A percentile compares a stretch with the other conserved stretches of the same genome.
Evolutionary conservation across 305 asterid genomes (phyloP).

Genomic region (Coffea humblotiana): DNA sequence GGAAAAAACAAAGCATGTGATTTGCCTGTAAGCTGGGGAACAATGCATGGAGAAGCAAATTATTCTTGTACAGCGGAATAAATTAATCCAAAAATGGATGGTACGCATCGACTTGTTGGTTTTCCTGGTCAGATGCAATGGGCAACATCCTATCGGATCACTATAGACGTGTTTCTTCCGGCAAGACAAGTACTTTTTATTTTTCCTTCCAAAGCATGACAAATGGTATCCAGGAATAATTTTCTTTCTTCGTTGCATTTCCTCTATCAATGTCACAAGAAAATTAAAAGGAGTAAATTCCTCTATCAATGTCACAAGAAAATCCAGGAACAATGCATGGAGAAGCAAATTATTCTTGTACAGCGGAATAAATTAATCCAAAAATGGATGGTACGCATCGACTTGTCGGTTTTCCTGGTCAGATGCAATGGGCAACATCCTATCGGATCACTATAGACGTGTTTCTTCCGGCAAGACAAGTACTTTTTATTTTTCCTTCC

Average conservation of each 20-base stretch:
- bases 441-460: background rate
- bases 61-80: background rate
- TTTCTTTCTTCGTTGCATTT: background rate
- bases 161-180: background rate
- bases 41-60: no score
- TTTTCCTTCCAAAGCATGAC: background rate
- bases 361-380: background rate
- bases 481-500: no score
- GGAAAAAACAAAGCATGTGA: no score
- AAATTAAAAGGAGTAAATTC: no score
- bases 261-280: background rate
- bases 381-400: no score
- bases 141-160: background rate
- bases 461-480: background rate
- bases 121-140: background rate
- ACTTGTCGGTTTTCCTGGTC: background rate
- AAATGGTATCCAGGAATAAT: background rate
- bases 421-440: background rate
- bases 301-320: no score
- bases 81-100: background rate
- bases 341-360: no score
- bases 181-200: no score
- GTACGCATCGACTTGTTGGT: background rate
- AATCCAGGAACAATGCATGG: no score
- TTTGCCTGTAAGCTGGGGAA: no score